Evolutionary conservation across 1,284 basidiomycete genomes (phyloP).

Genomic region (Sparassis latifolia): DNA sequence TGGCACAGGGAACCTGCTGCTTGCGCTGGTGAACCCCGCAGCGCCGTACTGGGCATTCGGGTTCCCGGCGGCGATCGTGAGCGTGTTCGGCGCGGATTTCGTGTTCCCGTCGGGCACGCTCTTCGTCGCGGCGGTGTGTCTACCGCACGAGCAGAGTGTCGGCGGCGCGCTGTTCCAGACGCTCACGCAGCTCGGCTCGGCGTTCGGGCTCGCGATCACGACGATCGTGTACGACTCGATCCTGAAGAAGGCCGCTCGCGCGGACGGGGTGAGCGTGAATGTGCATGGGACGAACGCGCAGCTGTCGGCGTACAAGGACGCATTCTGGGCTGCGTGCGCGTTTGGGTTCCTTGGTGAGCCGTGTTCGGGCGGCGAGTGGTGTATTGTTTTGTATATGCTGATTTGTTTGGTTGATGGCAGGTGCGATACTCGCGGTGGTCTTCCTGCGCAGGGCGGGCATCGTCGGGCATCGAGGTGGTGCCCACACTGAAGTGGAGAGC

Average conservation of each 20-base stretch:
- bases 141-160: slow-evolving; percentile 72
- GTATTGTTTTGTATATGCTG: background rate
- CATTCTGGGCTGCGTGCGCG: slow-evolving; percentile 58
- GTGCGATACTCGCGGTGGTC: slow-evolving; percentile 39
- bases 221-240: slow-evolving; percentile 66
- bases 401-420: slow-evolving; percentile 24
- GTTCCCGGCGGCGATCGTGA: slow-evolving; percentile 71
- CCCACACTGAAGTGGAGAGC: too few relatives aligned
- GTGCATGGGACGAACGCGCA: slow-evolving; percentile 27
- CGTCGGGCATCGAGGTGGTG: slow-evolving; percentile 35
- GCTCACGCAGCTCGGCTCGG: slow-evolving; percentile 52
- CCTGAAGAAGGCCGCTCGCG: slow-evolving; percentile 26
- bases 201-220: slow-evolving; percentile 29
- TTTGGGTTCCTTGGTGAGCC: slow-evolving; percentile 50
- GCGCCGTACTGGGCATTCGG: slow-evolving; percentile 74
- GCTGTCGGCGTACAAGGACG: slow-evolving; percentile 49
- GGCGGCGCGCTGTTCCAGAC: slow-evolving; percentile 75
- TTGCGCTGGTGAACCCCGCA: slow-evolving; percentile 60
- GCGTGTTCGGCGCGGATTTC: slow-evolving; percentile 77
- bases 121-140: slow-evolving; percentile 69
- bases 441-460: slow-evolving; percentile 57
- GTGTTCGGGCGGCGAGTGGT: background rate
- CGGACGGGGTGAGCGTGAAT: slow-evolving; percentile 26
- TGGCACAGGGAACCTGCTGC: slow-evolving; percentile 57
- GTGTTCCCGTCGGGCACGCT: slow-evolving; percentile 71